Conservation (phyloP, 306 rosid genomes). For the Vicia sativa region DNA sequence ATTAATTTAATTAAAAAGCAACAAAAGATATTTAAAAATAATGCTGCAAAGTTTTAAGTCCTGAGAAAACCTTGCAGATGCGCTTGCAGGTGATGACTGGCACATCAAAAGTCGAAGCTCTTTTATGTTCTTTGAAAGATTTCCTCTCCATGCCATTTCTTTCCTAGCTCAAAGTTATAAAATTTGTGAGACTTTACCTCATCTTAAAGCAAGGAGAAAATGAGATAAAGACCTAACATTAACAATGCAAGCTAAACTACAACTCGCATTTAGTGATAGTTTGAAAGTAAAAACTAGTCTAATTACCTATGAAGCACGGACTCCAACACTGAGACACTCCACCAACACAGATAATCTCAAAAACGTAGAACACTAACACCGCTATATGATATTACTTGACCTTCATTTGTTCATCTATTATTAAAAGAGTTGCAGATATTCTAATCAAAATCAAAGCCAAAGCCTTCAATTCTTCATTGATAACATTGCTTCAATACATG, state of each 20-base stretch:
- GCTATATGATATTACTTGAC: no score
- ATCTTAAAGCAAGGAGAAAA: not conserved
- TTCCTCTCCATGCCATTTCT: constrained; percentile 89
- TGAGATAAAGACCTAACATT: not conserved
- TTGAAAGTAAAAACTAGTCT: not conserved
- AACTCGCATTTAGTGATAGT: not conserved
- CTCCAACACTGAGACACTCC: no score
- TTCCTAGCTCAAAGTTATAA: constrained; percentile 31
- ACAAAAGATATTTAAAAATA: not conserved
- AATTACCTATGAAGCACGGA: no score
- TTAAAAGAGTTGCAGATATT: no score
- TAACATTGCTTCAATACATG: no score
- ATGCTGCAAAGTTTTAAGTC: not conserved
- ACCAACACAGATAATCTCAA: no score
- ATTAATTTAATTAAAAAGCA: not conserved
- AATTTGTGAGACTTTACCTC: constrained; percentile 15
- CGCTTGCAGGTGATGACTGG: constrained; percentile 90
- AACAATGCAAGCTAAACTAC: not conserved
- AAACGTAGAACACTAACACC: no score
- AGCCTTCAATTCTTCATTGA: no score
- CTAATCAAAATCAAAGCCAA: no score
- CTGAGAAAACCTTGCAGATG: constrained; percentile 65
- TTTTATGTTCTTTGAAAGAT: constrained; percentile 68
- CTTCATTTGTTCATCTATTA: no score
- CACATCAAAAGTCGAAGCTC: constrained; percentile 90